phyloP scores from a whole-genome alignment of 345 rosid genomes.

The Excoecaria cochinchinensis region DNA sequence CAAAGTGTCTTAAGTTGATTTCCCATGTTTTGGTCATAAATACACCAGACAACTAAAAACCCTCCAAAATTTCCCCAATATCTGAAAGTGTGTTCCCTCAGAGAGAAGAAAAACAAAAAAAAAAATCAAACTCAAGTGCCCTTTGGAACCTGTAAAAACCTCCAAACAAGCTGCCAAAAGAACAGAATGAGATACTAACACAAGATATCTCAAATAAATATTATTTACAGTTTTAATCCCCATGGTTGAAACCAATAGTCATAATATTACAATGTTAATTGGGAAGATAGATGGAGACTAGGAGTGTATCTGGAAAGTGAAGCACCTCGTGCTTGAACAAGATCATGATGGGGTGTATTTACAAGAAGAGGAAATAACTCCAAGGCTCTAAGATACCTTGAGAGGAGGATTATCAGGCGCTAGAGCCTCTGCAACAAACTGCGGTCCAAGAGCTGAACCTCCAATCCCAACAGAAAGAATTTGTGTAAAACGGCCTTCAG shows the following conservation, averaged over 20 bases:
- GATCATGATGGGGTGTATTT: not conserved
- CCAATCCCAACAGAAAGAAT: constrained; percentile 94
- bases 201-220: not conserved
- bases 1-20: no score
- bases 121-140: no score
- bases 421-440: constrained; percentile 94
- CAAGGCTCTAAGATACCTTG: constrained; percentile 44
- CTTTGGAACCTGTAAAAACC: not conserved
- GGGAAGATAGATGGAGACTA: not conserved
- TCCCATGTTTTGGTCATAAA: no score
- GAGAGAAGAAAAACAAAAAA: no score
- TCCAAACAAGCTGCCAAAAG: not conserved
- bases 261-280: not conserved
- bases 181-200: no score
- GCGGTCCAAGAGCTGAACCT: constrained; percentile 98
- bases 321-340: not conserved
- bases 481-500: constrained; percentile 76
- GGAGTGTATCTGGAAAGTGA: not conserved
- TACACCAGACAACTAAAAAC: no score
- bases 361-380: not conserved
- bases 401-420: constrained; percentile 98
- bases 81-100: no score
- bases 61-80: no score
- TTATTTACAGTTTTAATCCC: not conserved
- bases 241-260: not conserved